phyloP scores from a whole-genome alignment of 192 early-diverging fungal species.

The Phlyctochytrium arcticum region DNA sequence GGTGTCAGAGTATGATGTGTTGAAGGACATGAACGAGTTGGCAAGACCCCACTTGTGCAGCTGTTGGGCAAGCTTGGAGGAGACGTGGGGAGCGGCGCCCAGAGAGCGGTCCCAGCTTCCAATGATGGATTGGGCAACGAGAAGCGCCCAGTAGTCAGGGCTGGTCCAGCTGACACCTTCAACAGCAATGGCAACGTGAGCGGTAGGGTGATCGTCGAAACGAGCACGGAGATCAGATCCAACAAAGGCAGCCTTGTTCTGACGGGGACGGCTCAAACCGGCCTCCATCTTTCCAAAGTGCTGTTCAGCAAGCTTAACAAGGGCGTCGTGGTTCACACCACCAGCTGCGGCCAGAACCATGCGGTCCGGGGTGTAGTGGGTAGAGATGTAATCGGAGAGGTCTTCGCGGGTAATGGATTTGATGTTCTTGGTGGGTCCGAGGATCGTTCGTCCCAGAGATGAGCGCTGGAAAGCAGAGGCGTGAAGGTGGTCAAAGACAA shows the following conservation, averaged over 20 bases:
- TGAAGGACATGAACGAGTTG: conserved; percentile 99
- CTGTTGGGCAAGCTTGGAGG: conserved; percentile 79
- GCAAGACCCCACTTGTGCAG: conserved; percentile 78
- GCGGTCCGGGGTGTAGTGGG: conserved; percentile 94
- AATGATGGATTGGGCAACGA: conserved; percentile 92
- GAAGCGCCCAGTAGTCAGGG: conserved; percentile 92
- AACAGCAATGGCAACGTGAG: conserved; percentile 96
- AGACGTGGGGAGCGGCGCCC: conserved; percentile 81
- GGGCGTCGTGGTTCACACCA: conserved; percentile 87
- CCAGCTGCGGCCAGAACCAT: conserved; percentile 94
- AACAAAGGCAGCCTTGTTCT: conserved; percentile 72
- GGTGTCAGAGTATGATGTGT: conserved; percentile 97
- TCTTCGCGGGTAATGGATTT: conserved; percentile 81
- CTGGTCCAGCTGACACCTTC: conserved; percentile 94
- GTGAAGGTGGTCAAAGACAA: conserved; percentile 98
- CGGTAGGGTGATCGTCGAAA: conserved; percentile 83
- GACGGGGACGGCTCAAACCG: conserved; percentile 35
- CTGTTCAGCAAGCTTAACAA: conserved; percentile 88
- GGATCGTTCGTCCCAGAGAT: conserved; percentile 86
- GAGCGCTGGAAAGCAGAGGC: conserved; percentile 89
- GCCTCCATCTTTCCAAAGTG: conserved; percentile 78
- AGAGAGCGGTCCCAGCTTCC: conserved; percentile 96
- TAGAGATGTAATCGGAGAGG: conserved; percentile 81
- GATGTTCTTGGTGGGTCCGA: conserved; percentile 94
- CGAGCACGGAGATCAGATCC: conserved; percentile 87